A percentile compares a stretch with the other conserved stretches of the same genome.
phyloP scores from a whole-genome alignment of 139 green algal species.

The Astrephomene gubernaculifera region DNA sequence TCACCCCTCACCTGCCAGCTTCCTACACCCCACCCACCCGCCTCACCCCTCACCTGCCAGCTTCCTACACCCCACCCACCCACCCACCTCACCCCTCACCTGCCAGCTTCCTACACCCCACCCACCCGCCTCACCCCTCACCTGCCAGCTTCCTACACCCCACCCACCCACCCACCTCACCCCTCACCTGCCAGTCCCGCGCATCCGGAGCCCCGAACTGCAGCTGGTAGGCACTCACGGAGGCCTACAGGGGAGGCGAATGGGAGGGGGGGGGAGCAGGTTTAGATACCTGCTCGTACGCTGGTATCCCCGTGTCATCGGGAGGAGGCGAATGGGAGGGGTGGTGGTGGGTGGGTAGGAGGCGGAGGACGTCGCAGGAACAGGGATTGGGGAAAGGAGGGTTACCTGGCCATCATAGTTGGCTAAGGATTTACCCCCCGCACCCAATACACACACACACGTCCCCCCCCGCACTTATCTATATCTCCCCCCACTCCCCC shows the following conservation, averaged over 20 bases:
- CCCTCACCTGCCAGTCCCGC: conserved; percentile 40
- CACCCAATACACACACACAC: too few species aligned
- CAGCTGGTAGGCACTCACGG: conserved; percentile 29
- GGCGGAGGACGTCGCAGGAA: too few species aligned
- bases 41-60: neutral
- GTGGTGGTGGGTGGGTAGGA: too few species aligned
- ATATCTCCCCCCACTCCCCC: neutral
- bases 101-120: too few species aligned
- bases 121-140: too few species aligned
- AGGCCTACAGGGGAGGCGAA: conserved; percentile 43
- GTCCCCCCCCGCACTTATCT: too few species aligned
- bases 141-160: neutral
- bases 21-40: neutral
- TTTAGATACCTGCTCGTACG: too few species aligned
- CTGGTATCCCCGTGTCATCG: too few species aligned
- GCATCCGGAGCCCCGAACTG: conserved; percentile 45
- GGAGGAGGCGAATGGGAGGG: too few species aligned
- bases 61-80: neutral
- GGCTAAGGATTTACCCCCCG: too few species aligned
- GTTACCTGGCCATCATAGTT: too few species aligned
- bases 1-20: neutral
- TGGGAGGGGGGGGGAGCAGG: neutral
- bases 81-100: neutral
- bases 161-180: neutral
- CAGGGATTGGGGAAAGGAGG: too few species aligned